Conservation (phyloP, 2,329 filamentous ascomycete species). For the Thelonectria rubi region DNA sequence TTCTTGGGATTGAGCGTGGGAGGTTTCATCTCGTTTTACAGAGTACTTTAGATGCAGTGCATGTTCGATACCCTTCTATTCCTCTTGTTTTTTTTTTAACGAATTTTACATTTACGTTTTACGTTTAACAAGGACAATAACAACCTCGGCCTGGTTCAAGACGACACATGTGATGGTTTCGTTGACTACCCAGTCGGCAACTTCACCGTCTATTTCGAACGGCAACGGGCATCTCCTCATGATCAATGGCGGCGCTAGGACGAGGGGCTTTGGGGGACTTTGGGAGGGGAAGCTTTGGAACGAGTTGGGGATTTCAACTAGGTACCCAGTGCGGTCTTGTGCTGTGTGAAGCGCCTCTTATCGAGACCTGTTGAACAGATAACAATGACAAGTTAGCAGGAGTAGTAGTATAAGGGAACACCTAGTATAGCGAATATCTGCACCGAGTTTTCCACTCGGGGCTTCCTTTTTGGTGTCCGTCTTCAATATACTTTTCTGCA, state of each 20-base stretch:
- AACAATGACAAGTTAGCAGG: too few species aligned
- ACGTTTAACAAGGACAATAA: too few species aligned
- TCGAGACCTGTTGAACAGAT: neutral
- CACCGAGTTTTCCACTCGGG: neutral
- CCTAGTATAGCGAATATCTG: too few species aligned
- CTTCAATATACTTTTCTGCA: too few species aligned
- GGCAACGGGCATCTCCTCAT: neutral
- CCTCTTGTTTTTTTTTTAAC: conserved; percentile 15
- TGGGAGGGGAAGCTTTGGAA: conserved; percentile 6
- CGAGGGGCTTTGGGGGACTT: neutral
- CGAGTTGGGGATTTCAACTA: neutral
- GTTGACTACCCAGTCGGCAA: neutral
- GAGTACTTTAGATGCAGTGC: conserved; percentile 33
- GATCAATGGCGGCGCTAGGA: neutral
- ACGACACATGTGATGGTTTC: neutral
- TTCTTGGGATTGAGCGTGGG: conserved; percentile 37
- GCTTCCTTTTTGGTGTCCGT: neutral
- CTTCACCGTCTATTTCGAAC: too few species aligned
- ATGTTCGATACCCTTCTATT: conserved; percentile 43
- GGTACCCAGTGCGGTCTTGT: too few species aligned
- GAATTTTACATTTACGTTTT: neutral
- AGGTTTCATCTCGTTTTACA: conserved; percentile 37
- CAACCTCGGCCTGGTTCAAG: neutral
- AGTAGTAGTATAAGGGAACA: too few species aligned
- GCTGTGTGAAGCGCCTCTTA: neutral